Evolutionary conservation across 2,329 filamentous ascomycete genomes (phyloP).

Genomic region (Corniculantispora saksenae): DNA sequence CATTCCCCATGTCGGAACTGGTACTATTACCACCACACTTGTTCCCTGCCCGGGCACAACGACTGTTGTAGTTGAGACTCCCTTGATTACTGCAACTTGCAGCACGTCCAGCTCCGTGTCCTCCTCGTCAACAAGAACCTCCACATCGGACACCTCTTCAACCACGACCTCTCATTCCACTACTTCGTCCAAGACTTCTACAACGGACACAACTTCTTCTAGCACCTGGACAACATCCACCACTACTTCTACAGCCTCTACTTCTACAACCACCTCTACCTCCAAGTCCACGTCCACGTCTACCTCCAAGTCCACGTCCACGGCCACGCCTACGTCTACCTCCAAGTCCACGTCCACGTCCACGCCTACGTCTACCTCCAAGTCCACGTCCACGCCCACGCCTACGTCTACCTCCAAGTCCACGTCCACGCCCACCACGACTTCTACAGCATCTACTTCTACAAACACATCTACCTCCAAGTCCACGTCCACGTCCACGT

Average conservation of each 20-base stretch:
- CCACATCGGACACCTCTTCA: neutral
- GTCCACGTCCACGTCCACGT: neutral
- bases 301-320: too few relatives aligned
- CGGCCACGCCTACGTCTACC: too few relatives aligned
- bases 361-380: too few relatives aligned
- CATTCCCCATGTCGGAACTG: neutral
- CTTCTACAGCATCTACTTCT: neutral
- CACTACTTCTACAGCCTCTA: neutral
- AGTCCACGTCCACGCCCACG: too few relatives aligned
- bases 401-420: neutral
- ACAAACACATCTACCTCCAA: neutral
- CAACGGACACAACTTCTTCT: neutral
- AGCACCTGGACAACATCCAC: neutral
- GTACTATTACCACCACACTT: neutral
- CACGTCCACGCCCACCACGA: neutral
- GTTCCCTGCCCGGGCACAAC: neutral
- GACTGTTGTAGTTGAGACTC: neutral
- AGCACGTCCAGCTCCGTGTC: neutral
- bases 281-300: neutral
- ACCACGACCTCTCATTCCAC: neutral
- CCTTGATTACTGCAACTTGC: neutral
- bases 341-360: too few relatives aligned
- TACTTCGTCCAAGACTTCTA: neutral
- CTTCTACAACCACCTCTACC: neutral
- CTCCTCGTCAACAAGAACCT: neutral